Evolutionary conservation across 2,329 filamentous ascomycete genomes (phyloP), one percentile per base, ranked within the genome.

Genomic region (Fusarium dimerum): DNA sequence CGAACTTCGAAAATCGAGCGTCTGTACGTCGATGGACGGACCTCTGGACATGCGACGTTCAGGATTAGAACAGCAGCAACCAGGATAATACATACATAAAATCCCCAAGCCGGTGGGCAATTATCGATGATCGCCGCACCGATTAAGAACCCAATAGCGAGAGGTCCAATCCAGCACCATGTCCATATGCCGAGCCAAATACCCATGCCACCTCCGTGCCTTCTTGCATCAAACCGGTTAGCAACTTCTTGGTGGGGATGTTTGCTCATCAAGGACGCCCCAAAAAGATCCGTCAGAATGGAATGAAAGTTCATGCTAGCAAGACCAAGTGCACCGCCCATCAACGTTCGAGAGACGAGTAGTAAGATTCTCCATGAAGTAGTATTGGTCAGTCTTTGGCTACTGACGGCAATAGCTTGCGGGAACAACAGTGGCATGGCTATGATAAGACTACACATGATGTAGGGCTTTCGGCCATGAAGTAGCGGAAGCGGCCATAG

Each of bases 131-230:
- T 82, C 38, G 79, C 73, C 11, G 88, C 87, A 4, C 89, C 89
- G 39, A 89, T 75, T 51, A 89, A 73, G 64, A 92, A 92, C 0
- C 89, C 89, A 38, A 90, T 66, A 1, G 84, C 83, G 18, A 92
- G 77, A 18, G 87, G 89, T 6, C 85, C 87, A 61, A 89, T 84
- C 70, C 83, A 89, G 66, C 87, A 89, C 84, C 86, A 92, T 1
- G 86, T 86, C 87, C 88, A 92, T 49, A 89, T 78, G 2, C 87
- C 87, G 10, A 91, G 76, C 89, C 89, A 92, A n/a, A 89, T 74
- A 0, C 89, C 89, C 75, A 92, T 86, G 0, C 89, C 89, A 12
- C 89, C 88, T 8, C 89, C 89, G 64, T 91, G 87, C 40, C 88
- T 78, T 49, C 89, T 82, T 16, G 88, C 81, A 68, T 92, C 89